Evolutionary conservation across 2,329 filamentous ascomycete species (phyloP).

Genomic region (Colletotrichum liriopes): DNA sequence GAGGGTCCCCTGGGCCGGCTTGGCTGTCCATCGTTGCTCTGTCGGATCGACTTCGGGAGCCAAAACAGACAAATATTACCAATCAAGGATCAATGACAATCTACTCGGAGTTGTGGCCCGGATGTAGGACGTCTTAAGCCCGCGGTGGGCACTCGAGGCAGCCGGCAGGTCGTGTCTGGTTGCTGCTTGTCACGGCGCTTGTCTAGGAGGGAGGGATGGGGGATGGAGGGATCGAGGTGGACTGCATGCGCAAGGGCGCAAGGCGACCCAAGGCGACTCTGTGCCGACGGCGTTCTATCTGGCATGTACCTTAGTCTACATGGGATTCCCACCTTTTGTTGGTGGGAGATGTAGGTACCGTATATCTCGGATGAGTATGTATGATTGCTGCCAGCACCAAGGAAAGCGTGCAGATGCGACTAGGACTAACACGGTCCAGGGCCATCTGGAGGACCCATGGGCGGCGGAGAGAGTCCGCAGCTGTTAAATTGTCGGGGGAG

Average conservation of each 20-base stretch:
- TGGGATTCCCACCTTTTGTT: background rate
- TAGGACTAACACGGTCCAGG: background rate
- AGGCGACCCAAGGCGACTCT: background rate
- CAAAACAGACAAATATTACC: conserved; percentile 28
- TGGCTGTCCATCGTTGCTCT: background rate
- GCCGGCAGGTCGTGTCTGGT: conserved; percentile 2
- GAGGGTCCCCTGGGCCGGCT: conserved; percentile 4
- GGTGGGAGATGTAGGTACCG: conserved; percentile 34
- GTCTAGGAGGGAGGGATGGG: background rate
- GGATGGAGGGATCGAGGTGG: background rate
- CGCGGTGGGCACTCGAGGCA: conserved; percentile 22
- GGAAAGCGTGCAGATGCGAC: conserved; percentile 6
- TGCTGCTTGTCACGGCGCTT: background rate
- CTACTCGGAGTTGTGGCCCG: conserved; percentile 20
- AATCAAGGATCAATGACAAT: conserved; percentile 38
- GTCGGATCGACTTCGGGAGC: conserved; percentile 39
- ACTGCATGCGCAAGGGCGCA: background rate
- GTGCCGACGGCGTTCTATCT: background rate
- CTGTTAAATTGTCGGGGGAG: conserved; percentile 27
- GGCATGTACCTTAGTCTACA: background rate
- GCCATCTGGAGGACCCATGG: background rate
- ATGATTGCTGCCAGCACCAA: conserved; percentile 1
- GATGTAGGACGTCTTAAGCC: conserved; percentile 39
- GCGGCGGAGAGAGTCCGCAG: conserved; percentile 21
- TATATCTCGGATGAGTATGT: conserved; percentile 3